Conservation (phyloP, 352 stramenopile genomes). For the Pythium diclinum region DNA sequence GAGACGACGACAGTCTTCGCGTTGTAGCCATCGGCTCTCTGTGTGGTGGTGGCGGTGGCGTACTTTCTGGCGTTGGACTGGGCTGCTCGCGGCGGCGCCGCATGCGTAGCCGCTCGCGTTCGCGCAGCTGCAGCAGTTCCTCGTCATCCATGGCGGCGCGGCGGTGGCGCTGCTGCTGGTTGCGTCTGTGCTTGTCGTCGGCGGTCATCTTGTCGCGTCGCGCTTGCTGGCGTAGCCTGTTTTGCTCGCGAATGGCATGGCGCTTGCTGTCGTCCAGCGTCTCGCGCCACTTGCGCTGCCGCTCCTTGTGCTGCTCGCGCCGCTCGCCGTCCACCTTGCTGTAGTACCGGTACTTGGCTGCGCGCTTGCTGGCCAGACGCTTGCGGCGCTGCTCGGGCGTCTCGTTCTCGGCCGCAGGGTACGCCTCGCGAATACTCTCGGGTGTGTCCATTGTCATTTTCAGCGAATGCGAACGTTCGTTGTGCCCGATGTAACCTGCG, state of each 20-base stretch:
- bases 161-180: slow-evolving; percentile 48
- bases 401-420: slow-evolving; percentile 43
- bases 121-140: slow-evolving; percentile 37
- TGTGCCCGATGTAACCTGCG: neutral
- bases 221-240: slow-evolving; percentile 54
- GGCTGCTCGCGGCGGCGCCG: slow-evolving; percentile 26
- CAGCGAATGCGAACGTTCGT: too few species aligned
- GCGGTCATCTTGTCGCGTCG: slow-evolving; percentile 47
- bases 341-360: slow-evolving; percentile 69
- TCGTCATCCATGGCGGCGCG: slow-evolving; percentile 43
- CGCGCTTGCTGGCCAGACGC: slow-evolving; percentile 54
- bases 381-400: slow-evolving; percentile 42
- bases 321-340: slow-evolving; percentile 17
- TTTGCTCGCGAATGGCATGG: slow-evolving; percentile 49
- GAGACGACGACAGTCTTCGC: slow-evolving; percentile 8
- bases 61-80: neutral
- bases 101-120: slow-evolving; percentile 47
- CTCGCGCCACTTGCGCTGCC: slow-evolving; percentile 38
- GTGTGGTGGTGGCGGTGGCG: neutral
- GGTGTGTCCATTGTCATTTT: slow-evolving; percentile 41
- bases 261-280: slow-evolving; percentile 42
- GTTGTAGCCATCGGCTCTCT: neutral
- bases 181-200: slow-evolving; percentile 33
- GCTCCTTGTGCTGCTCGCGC: slow-evolving; percentile 18
- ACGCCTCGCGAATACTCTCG: slow-evolving; percentile 49